Evolutionary conservation across 192 early-diverging fungal genomes (phyloP).

Genomic region (Thamnidium elegans): DNA sequence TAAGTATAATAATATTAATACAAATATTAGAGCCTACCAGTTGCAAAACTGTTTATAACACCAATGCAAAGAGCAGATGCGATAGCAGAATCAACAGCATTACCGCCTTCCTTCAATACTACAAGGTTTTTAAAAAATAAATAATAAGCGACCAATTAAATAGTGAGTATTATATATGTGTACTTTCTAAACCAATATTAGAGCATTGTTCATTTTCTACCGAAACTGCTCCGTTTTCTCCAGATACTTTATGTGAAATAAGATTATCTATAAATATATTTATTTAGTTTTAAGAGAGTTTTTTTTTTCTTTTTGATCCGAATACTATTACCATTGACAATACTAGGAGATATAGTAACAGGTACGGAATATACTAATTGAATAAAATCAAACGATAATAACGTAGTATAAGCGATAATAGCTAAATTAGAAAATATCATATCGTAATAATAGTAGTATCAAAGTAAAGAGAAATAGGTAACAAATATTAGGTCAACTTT

Average conservation of each 20-base stretch:
- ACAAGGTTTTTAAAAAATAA: background rate
- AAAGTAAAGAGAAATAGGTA: too few relatives aligned
- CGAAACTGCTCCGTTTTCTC: constrained; percentile 50
- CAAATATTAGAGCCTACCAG: constrained; percentile 43
- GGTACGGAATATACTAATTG: too few relatives aligned
- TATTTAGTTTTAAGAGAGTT: background rate
- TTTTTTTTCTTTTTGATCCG: too few relatives aligned
- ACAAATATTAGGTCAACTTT: too few relatives aligned
- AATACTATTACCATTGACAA: too few relatives aligned
- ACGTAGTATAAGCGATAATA: too few relatives aligned
- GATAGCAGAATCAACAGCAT: constrained; percentile 85
- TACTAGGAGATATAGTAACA: too few relatives aligned
- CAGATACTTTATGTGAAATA: background rate
- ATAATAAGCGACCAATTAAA: background rate
- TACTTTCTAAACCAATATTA: constrained; percentile 60
- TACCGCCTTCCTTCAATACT: constrained; percentile 81
- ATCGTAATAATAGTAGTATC: too few relatives aligned
- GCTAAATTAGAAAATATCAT: too few relatives aligned
- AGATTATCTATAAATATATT: background rate
- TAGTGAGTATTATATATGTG: background rate
- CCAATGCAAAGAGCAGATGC: constrained; percentile 84
- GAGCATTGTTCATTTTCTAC: constrained; percentile 68
- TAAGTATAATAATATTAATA: background rate
- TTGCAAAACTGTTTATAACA: constrained; percentile 79
- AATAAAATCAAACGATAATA: too few relatives aligned